phyloP scores from a whole-genome alignment of 2,329 filamentous ascomycete genomes.

The Penicillium sp. region DNA sequence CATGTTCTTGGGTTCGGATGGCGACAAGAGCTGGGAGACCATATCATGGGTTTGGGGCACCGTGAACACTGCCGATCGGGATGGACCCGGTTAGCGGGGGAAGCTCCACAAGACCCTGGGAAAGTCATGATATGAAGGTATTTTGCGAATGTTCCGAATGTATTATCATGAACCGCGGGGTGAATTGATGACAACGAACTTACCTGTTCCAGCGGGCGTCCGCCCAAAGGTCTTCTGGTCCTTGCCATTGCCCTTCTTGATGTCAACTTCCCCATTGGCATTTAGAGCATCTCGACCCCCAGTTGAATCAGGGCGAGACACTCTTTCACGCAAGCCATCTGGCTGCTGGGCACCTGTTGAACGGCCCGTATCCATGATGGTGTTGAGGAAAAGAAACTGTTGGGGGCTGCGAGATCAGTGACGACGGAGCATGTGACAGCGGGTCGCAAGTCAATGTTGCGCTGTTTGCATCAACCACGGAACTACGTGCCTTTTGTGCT shows the following conservation, averaged over 20 bases:
- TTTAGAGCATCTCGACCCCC: conserved; percentile 47
- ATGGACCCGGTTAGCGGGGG: conserved; percentile 18
- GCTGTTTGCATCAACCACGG: conserved; percentile 13
- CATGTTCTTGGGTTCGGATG: conserved; percentile 90
- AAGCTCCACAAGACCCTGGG: conserved; percentile 6
- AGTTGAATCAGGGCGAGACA: conserved; percentile 42
- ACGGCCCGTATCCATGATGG: conserved; percentile 39
- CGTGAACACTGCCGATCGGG: conserved; percentile 70
- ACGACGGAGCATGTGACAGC: conserved; percentile 26
- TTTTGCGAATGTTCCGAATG: neutral
- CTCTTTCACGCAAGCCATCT: conserved; percentile 50
- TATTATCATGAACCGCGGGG: neutral
- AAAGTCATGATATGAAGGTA: neutral
- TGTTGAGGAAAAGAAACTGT: conserved; percentile 22
- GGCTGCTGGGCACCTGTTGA: conserved; percentile 37
- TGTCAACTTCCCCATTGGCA: conserved; percentile 37
- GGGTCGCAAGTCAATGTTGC: conserved; percentile 3
- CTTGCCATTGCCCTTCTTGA: conserved; percentile 49
- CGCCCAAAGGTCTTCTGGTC: conserved; percentile 82
- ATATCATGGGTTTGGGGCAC: conserved; percentile 97
- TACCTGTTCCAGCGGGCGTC: conserved; percentile 87
- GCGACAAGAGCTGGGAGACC: conserved; percentile 95
- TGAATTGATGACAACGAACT: conserved; percentile 40
- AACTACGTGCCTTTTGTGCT: neutral
- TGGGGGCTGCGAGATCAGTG: conserved; percentile 18